phyloP scores from a whole-genome alignment of 2,329 filamentous ascomycete genomes.

The Colletotrichum coccodes region DNA sequence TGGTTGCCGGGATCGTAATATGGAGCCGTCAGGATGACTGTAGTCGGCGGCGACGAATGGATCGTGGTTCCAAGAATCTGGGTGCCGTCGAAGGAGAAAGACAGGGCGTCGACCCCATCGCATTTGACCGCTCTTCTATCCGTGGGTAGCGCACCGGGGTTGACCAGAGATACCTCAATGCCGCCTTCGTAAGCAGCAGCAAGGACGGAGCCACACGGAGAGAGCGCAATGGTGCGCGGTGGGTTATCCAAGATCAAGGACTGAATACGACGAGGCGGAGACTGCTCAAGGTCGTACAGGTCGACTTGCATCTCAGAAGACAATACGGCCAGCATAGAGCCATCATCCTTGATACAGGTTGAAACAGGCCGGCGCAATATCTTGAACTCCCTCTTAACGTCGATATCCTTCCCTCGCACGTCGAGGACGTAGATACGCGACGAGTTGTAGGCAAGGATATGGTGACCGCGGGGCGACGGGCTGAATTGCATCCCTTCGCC shows the following conservation, averaged over 20 bases:
- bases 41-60: constrained; percentile 71
- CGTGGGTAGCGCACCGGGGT: constrained; percentile 68
- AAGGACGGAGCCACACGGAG: constrained; percentile 82
- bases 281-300: constrained; percentile 77
- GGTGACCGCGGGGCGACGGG: constrained; percentile 79
- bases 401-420: constrained; percentile 66
- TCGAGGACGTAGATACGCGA: constrained; percentile 85
- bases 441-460: constrained; percentile 84
- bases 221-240: constrained; percentile 81
- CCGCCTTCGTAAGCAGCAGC: constrained; percentile 87
- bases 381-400: constrained; percentile 81
- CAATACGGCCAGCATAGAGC: constrained; percentile 79
- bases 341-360: constrained; percentile 83
- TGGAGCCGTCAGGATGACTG: constrained; percentile 81
- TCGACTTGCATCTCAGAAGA: constrained; percentile 87
- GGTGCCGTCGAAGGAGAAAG: constrained; percentile 81
- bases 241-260: constrained; percentile 82
- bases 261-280: constrained; percentile 76
- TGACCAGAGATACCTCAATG: constrained; percentile 87
- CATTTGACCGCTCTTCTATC: constrained; percentile 83
- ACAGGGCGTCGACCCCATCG: constrained; percentile 76
- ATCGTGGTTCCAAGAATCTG: constrained; percentile 82
- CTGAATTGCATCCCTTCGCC: constrained; percentile 89
- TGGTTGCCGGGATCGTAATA: constrained; percentile 80
- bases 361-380: constrained; percentile 80